Base-by-base conservation (phyloP, 2,329 filamentous ascomycete genomes). In the Chaetoscypha palmicola region DNA sequence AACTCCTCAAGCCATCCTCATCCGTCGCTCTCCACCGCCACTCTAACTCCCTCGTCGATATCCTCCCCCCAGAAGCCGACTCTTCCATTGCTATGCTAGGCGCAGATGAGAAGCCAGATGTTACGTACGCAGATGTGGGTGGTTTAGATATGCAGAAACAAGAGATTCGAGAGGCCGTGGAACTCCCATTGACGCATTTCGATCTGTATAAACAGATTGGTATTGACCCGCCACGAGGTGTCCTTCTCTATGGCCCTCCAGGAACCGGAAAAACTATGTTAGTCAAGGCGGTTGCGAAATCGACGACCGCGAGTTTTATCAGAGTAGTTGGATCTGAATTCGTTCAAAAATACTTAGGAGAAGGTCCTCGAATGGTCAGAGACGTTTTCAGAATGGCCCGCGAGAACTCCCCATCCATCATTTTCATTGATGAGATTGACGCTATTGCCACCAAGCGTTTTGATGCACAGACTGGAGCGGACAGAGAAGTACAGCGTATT, bases 101-200 rank as follows among this genome's bases (percentile, higher is more conserved):
- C 49, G 77, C 83, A 45, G 86, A 95, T 62, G 92, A 98, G 77
- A 98, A 97, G 76, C 92, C 92, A 24, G 92, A 98, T 66, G 87
- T 98, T 48, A 94, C 90, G 33, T 98, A 98, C 61, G 91, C 90
- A 50, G 92, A 98, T 66, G 92, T 98, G 50, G 92, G 92, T 72
- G 92, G 92, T 38, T 70, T 97, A 54, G 92, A 98, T 61, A 98
- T 98, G 92, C 92, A 98, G 71, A 98, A 98, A 74, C 92, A 98
- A 70, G 92, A 98, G 68, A 98, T 98, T 54, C 79, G 92, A 54
- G 92, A 98, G 70, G 92, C 92, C 9, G 92, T 98, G 42, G 92
- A 98, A 73, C 74, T 98, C 53, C 92, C 92, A 24, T 74, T 98
- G 58, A 96, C 91, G 50, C 92, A 97, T 67, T 97, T 97, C 66